Evolutionary conservation across 179 eudicot genomes (phyloP).

Genomic region (Actinidia chinensis): DNA sequence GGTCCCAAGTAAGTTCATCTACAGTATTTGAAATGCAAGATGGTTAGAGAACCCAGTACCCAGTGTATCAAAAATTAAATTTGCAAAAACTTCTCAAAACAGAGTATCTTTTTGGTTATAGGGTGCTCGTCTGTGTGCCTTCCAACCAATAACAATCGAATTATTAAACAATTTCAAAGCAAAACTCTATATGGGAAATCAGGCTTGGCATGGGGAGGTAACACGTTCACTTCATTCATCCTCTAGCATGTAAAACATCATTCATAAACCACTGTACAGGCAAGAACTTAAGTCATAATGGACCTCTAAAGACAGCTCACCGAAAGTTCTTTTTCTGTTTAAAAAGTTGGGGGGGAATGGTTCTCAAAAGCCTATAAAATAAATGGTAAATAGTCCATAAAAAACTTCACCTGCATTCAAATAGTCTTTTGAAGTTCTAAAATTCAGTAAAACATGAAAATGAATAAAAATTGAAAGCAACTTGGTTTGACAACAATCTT

Average conservation of each 20-base stretch:
- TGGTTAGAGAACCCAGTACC: slow-evolving; percentile 39
- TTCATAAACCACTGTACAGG: slow-evolving; percentile 68
- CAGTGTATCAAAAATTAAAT: slow-evolving; percentile 70
- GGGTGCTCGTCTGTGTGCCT: slow-evolving; percentile 98
- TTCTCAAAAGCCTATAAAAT: neutral
- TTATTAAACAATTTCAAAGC: slow-evolving; percentile 81
- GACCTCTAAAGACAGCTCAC: neutral
- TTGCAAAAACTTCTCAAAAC: slow-evolving; percentile 70
- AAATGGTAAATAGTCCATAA: neutral
- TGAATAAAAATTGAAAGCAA: neutral
- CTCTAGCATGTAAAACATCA: slow-evolving; percentile 91
- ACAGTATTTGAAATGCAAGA: neutral
- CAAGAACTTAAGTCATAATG: neutral
- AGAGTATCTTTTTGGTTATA: slow-evolving; percentile 75
- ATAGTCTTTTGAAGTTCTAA: neutral
- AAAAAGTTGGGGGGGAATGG: neutral
- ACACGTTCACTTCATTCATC: slow-evolving; percentile 89
- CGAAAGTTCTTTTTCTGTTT: neutral
- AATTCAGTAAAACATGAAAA: neutral
- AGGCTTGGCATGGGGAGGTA: slow-evolving; percentile 95
- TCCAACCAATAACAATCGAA: slow-evolving; percentile 78
- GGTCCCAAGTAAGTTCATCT: neutral
- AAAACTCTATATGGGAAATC: slow-evolving; percentile 97
- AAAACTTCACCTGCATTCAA: neutral
- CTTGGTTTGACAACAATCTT: neutral